These are phyloP conservation scores for Pseudoscleropodium purum DNA, from an alignment of 225 moss, liverwort and hornwort species.

Conservation along the genomic window DNA sequence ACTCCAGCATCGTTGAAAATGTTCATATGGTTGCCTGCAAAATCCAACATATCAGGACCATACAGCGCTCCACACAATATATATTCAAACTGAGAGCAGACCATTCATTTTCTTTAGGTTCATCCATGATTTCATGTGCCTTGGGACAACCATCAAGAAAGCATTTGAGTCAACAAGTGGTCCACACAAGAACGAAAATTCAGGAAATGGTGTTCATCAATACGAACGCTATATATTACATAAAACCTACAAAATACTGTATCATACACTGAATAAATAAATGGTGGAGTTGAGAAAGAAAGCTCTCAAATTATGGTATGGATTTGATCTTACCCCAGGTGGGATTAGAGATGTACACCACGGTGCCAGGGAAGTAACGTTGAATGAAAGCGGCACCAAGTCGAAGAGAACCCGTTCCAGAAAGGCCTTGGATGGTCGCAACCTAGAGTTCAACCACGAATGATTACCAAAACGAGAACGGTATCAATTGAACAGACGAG, in stretches of 20 bases:
- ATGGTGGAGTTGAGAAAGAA: neutral
- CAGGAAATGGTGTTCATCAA: neutral
- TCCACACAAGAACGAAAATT: neutral
- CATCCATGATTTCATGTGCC: neutral
- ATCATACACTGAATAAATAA: neutral
- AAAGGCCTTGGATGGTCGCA: constrained; percentile 87
- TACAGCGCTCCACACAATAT: neutral
- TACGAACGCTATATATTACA: neutral
- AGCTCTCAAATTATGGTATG: neutral
- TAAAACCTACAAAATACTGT: neutral
- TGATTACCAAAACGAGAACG: neutral
- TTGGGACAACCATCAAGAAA: neutral
- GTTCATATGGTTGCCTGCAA: constrained; percentile 88
- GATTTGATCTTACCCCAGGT: constrained; percentile 63
- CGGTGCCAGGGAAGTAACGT: constrained; percentile 67
- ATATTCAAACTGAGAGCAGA: neutral
- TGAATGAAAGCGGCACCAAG: constrained; percentile 89
- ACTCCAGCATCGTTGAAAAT: constrained; percentile 84
- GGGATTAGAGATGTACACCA: constrained; percentile 73
- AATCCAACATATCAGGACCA: neutral
- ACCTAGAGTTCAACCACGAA: constrained; percentile 30
- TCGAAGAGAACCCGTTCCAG: constrained; percentile 85
- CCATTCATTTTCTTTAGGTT: neutral
- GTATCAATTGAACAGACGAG: neutral
- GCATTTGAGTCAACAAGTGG: neutral